Evolutionary conservation across 202 grass and related monocot genomes (phyloP), one percentile per base, ranked within the genome.

Genomic region (Cymbopogon flexuosus): DNA sequence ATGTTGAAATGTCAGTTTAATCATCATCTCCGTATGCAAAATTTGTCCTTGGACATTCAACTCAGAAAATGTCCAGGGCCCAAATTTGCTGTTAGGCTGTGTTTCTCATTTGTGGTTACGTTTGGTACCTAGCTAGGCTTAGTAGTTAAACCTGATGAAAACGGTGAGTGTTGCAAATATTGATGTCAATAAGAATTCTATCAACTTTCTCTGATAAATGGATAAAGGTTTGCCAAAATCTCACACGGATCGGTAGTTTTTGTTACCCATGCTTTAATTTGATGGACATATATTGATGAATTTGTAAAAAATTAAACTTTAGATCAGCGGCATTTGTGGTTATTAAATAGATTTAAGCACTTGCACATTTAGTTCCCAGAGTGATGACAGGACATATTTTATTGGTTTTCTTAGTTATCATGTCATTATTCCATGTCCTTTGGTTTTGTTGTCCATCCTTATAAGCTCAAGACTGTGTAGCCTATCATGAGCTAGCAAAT

Each of bases 361-460:
- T 79, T 79, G 16, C 33, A 12, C 63, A 41, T 35, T 56, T 27
- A 36, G 67, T 43, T 51, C 33, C 12, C 7, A 42, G 72, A 85
- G 60, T 67, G 46, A 85, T 10, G 36, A 37, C 27, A 31, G 14
- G 31, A 62, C 31, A 18, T 70, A n/a, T 71, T 70, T 70, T 5
- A 75, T n/a, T 58, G 43, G 37, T 59, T 68, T 71, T 51, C 57
- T 83, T 39, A 63, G 46, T 41, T 77, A 54, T 87, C 45, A 34
- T 65, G 46, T 41, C 71, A 54, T 87, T 57, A 34, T 65, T 87
- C 0, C 45, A 54, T 78, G 47, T 47, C 46, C 41, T 60, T 56
- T 67, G 19, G 12, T 36, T 65, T 62, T 3, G 33, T 64, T 52
- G 18, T 67, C 41, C 66, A 46, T 33, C 30, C 46, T 16, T 31